Evolutionary conservation across 768 basidiomycete species (phyloP), one percentile per base, ranked within the genome.

Genomic region (Suillus luteus): DNA sequence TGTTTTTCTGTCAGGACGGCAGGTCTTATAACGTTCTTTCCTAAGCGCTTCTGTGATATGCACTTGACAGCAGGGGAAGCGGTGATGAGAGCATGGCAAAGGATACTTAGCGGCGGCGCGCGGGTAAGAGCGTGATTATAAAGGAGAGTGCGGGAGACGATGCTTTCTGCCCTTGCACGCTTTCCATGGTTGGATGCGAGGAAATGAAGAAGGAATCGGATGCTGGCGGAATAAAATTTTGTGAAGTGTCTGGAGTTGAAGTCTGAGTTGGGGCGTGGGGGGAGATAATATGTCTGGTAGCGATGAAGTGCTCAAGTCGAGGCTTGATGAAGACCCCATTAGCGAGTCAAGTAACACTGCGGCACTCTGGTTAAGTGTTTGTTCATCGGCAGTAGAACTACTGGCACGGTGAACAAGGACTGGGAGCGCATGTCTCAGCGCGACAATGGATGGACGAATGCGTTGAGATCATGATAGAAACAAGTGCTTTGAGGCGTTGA

Each of bases 1-100:
- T 95, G 93, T 71, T 90, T 86, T 78, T 95, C 93, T 60, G 81
- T 87, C 62, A 97, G 79, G 1, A 93, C 86, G 14, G 86, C 77
- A 0, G 95, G 95, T 46, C 82, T 85, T 49, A 81, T 75, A 14
- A 87, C 73, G 22, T 78, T 82, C 76, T 95, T 95, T 19, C 87
- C 84, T 2, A 86, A 85, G 55, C 80, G 80, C 60, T 85, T 85
- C 67, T 86, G 82, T 35, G 82, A 85, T 64, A 86, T 71, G 55
- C 79, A 80, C 31, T 86, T 82, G 33, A 96, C 86, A 1, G 87
- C 85, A 1, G 96, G 96, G 4, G 92, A 82, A 2, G 86, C 87
- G 2, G 82, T 71, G 27, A 83, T 70, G 59, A 97, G 77, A 0
- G 95, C 95, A 70, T 87, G 75, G 44, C 88, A 86, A 4, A 97